These are phyloP conservation scores for Ottelia alismoides DNA, from an alignment of 106 monocot genomes.

Conservation along the genomic window DNA sequence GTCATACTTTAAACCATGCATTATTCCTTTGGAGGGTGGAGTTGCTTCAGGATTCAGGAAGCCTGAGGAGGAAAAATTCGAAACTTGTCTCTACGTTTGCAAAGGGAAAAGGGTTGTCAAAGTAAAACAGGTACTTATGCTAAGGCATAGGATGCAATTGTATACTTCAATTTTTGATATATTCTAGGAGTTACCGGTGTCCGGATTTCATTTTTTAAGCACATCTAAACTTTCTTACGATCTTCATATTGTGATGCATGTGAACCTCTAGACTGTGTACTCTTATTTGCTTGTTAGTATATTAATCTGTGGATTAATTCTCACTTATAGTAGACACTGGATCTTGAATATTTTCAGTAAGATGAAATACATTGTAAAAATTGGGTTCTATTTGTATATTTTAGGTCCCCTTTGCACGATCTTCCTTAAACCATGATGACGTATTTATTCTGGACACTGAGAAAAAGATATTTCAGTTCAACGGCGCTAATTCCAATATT, in stretches of 20 bases:
- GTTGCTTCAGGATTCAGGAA: constrained; percentile 54
- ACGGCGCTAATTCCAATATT: constrained; percentile 23
- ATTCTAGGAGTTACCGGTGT: too few species aligned
- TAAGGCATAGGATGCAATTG: neutral
- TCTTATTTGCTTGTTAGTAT: too few species aligned
- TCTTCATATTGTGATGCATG: too few species aligned
- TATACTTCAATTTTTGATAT: neutral
- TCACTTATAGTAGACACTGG: too few species aligned
- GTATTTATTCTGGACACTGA: constrained; percentile 26
- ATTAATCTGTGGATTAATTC: too few species aligned
- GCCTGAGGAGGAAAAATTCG: constrained; percentile 40
- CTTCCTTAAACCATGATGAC: constrained; percentile 26
- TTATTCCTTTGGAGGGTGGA: constrained; percentile 64
- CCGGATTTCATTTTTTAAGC: too few species aligned
- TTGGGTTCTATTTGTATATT: neutral
- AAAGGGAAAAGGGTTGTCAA: constrained; percentile 49
- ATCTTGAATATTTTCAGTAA: too few species aligned
- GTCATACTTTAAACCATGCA: constrained; percentile 63
- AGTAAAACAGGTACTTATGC: constrained; percentile 37
- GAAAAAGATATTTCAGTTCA: constrained; percentile 22
- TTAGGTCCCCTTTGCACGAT: constrained; percentile 23
- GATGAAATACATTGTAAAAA: too few species aligned
- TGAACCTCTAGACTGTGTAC: too few species aligned
- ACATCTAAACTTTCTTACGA: too few species aligned
- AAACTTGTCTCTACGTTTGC: constrained; percentile 49